A percentile compares a stretch with the other conserved stretches of the same genome.
Conservation (phyloP, 176 grass and related monocot genomes). For the Pharus latifolius region DNA sequence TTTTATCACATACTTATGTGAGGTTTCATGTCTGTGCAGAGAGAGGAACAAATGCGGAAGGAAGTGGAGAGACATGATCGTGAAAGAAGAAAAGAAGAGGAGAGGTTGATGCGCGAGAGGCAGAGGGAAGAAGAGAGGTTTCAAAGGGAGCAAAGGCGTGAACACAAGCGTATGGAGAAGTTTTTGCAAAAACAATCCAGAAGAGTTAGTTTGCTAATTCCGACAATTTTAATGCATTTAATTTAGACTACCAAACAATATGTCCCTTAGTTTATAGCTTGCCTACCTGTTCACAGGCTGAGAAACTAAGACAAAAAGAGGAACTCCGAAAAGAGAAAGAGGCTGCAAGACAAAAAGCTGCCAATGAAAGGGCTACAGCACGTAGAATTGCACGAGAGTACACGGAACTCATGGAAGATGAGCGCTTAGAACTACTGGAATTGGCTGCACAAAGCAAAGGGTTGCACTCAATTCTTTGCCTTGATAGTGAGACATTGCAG, state of each 20-base stretch:
- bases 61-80: slow-evolving; percentile 82
- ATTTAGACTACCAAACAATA: not conserved
- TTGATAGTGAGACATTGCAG: slow-evolving; percentile 80
- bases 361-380: slow-evolving; percentile 83
- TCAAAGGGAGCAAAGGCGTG: slow-evolving; percentile 71
- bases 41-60: slow-evolving; percentile 81
- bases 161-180: slow-evolving; percentile 86
- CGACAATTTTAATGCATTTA: not conserved
- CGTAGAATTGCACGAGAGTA: slow-evolving; percentile 81
- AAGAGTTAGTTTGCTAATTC: slow-evolving; percentile 42
- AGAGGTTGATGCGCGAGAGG: slow-evolving; percentile 68
- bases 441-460: slow-evolving; percentile 77
- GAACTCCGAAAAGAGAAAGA: slow-evolving; percentile 86
- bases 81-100: slow-evolving; percentile 93
- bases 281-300: slow-evolving; percentile 35
- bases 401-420: slow-evolving; percentile 94
- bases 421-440: slow-evolving; percentile 92
- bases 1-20: not conserved
- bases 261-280: slow-evolving; percentile 12
- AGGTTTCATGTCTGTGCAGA: slow-evolving; percentile 39
- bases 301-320: slow-evolving; percentile 86
- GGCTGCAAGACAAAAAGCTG: slow-evolving; percentile 71
- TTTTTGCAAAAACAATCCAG: slow-evolving; percentile 61
- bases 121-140: slow-evolving; percentile 83
- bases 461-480: slow-evolving; percentile 66